Percentiles rank a stretch among this genome's conserved stretches.
These are phyloP conservation scores for Globisporangium cystogenes DNA, from an alignment of 352 stramenopile genomes.

Conservation along the genomic window DNA sequence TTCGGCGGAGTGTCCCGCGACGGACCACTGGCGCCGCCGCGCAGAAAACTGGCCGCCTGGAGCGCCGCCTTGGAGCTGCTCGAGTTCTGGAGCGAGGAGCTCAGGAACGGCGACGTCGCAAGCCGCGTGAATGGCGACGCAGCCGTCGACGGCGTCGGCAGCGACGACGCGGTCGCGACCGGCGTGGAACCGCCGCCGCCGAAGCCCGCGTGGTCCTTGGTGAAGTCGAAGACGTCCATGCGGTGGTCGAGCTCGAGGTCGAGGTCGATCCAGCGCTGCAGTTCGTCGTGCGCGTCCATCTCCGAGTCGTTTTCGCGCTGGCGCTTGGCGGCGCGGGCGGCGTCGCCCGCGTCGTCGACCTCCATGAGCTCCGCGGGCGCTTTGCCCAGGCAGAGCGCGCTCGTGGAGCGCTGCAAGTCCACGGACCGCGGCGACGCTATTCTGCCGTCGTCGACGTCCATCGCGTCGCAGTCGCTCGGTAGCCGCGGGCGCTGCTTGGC, in stretches of 20 bases:
- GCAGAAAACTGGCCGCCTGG: constrained; percentile 11
- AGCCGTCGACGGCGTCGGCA: constrained; percentile 3
- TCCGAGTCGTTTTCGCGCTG: constrained; percentile 19
- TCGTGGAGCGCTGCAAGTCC: constrained; percentile 7
- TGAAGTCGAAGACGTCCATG: constrained; percentile 54
- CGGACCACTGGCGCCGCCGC: constrained; percentile 6
- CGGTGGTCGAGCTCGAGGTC: constrained; percentile 49
- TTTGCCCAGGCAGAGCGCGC: neutral
- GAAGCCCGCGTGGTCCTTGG: constrained; percentile 8
- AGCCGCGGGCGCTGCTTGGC: constrained; percentile 16
- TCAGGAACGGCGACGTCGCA: constrained; percentile 8
- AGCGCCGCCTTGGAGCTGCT: constrained; percentile 13
- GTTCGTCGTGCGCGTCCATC: constrained; percentile 43
- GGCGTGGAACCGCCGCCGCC: neutral
- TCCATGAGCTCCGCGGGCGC: constrained; percentile 2
- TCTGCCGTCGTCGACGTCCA: constrained; percentile 15
- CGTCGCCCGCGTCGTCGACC: constrained; percentile 2
- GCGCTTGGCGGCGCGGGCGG: constrained; percentile 9
- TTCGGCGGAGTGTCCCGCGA: constrained; percentile 7
- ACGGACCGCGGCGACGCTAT: constrained; percentile 13
- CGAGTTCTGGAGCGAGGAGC: constrained; percentile 12
- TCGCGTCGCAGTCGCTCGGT: neutral
- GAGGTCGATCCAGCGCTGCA: constrained; percentile 60
- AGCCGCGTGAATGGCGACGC: constrained; percentile 4
- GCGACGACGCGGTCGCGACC: neutral